Base-by-base conservation (phyloP, 2,329 filamentous ascomycete species). In the Cladosporium sp. region DNA sequence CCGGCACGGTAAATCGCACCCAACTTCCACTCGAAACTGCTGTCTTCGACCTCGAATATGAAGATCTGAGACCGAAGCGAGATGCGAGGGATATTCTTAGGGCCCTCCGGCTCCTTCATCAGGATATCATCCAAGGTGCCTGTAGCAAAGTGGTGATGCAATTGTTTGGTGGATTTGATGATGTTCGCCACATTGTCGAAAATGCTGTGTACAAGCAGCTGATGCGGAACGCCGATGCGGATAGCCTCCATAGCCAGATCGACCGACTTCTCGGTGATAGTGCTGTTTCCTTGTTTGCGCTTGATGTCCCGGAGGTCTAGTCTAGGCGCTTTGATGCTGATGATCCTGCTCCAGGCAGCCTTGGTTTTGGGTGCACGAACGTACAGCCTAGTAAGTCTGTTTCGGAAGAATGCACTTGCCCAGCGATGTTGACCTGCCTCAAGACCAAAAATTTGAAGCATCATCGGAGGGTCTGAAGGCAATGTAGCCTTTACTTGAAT, bases 11-110 rank as follows among this genome's bases (percentile, higher is more conserved):
- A 99, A 60, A 99, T 99, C 74, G 93, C 89, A 18, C 93, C 92
- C 11, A 99, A 82, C 76, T 97, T 98, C 91, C 93, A 99, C 76
- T 99, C 95, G 73, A 99, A 99, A 0, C 92, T 90, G 58, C 95
- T 94, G 76, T 99, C 95, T 78, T 99, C 95, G 39, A 99, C 83
- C 74, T 98, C 94, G 66, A 99, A 94, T 2, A 97, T 80, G 26
- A 99, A 83, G 5, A 91, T 91, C 71, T 91, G 91, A 63, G 90
- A 90, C 60, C 93, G 88, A 11, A 99, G 70, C 0, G 93, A 94
- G 25, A 99, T 82, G 74, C 91, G 94, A 1, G 95, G 95, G 0
- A 99, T 88, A 54, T 87, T 83, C 76, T 96, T 98, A 0, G 96
- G 92, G 0, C 85, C 89, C 77, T 97, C 92, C 0, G 95, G 92